These are phyloP conservation scores for Yarrowia alimentaria DNA, from an alignment of 805 yeast species.

Conservation along the genomic window DNA sequence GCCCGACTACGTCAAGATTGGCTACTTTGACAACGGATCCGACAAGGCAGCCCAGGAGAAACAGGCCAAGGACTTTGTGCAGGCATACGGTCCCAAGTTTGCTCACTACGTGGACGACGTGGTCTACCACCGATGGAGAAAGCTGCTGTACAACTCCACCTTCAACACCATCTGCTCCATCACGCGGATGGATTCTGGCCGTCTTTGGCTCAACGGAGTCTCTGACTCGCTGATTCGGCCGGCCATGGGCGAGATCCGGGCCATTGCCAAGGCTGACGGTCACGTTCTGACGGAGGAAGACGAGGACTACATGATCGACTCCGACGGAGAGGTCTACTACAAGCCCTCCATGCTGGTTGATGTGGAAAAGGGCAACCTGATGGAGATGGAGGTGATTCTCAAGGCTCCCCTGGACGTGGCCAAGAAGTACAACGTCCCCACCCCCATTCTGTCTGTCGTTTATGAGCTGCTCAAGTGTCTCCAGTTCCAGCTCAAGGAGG, in stretches of 20 bases:
- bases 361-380: slow-evolving; percentile 59
- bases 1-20: slow-evolving; percentile 51
- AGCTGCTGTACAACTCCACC: slow-evolving; percentile 67
- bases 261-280: slow-evolving; percentile 57
- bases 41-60: slow-evolving; percentile 35
- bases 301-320: slow-evolving; percentile 52
- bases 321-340: slow-evolving; percentile 59
- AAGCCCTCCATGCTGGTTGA: slow-evolving; percentile 76
- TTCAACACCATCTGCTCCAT: slow-evolving; percentile 62
- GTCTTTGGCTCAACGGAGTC: slow-evolving; percentile 49
- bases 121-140: slow-evolving; percentile 58
- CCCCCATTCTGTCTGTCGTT: slow-evolving; percentile 60
- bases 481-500: slow-evolving; percentile 63
- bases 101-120: slow-evolving; percentile 49
- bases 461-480: slow-evolving; percentile 59
- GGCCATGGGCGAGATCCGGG: slow-evolving; percentile 65
- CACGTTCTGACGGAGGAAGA: slow-evolving; percentile 45
- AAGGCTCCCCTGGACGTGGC: slow-evolving; percentile 63
- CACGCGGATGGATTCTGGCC: slow-evolving; percentile 58
- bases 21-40: slow-evolving; percentile 49
- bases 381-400: slow-evolving; percentile 69
- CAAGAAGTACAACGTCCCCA: slow-evolving; percentile 45
- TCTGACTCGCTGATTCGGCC: slow-evolving; percentile 48
- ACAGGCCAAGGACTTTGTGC: slow-evolving; percentile 47
- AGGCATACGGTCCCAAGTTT: slow-evolving; percentile 47